Evolutionary conservation across 306 rosid species (phyloP).

Genomic region (Astragalus membranaceus): DNA sequence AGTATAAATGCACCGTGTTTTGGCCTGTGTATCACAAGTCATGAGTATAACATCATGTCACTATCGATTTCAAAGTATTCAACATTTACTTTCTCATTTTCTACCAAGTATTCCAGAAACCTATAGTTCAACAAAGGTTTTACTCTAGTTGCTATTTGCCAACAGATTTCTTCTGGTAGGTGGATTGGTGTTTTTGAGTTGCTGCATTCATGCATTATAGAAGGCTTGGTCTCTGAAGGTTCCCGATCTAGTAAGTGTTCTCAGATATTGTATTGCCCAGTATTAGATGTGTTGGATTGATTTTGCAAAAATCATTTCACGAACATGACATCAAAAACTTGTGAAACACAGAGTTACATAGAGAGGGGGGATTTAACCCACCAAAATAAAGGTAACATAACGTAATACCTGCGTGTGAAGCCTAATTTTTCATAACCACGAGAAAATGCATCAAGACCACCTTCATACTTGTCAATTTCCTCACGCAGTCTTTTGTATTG

Average conservation of each 20-base stretch:
- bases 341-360: neutral
- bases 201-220: neutral
- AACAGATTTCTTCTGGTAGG: neutral
- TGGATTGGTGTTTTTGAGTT: neutral
- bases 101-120: neutral
- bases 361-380: neutral
- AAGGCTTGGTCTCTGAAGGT: neutral
- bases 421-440: slow-evolving; percentile 95
- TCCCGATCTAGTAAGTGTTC: neutral
- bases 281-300: neutral
- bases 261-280: neutral
- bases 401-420: slow-evolving; percentile 70
- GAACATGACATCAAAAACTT: neutral
- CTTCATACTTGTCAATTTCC: slow-evolving; percentile 82
- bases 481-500: slow-evolving; percentile 65
- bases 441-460: slow-evolving; percentile 91
- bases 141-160: neutral
- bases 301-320: neutral
- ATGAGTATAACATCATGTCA: neutral
- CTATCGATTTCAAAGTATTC: neutral
- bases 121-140: neutral
- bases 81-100: neutral
- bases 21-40: neutral
- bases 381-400: neutral
- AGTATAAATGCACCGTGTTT: neutral